Percentiles rank a stretch among this genome's conserved stretches.
These are phyloP conservation scores for Epichloe gansuensis DNA, from an alignment of 2,329 filamentous ascomycete species.

Conservation along the genomic window DNA sequence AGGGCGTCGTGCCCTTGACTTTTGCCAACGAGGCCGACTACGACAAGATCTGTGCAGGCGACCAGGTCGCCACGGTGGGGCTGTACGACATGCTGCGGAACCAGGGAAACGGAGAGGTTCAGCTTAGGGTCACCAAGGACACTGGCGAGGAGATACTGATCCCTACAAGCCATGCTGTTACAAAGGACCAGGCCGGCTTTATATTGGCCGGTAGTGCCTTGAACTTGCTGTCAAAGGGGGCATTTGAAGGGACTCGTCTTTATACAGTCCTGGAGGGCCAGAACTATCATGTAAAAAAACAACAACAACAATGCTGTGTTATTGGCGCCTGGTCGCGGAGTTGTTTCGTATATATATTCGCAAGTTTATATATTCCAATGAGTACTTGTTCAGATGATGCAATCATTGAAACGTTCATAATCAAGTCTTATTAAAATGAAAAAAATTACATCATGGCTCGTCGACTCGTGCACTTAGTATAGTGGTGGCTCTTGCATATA, in stretches of 20 bases:
- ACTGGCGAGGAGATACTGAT: conserved; percentile 56
- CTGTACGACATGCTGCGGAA: conserved; percentile 69
- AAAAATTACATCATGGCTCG: not conserved
- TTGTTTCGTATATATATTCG: too few species aligned
- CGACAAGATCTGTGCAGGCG: conserved; percentile 68
- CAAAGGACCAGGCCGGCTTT: conserved; percentile 80
- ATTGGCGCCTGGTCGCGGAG: too few species aligned
- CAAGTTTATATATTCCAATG: too few species aligned
- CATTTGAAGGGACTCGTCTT: conserved; percentile 7
- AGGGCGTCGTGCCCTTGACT: conserved; percentile 88
- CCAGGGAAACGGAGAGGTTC: conserved; percentile 67
- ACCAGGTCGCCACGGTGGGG: conserved; percentile 72
- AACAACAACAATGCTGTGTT: too few species aligned
- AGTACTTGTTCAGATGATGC: too few species aligned
- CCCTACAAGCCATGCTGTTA: conserved; percentile 77
- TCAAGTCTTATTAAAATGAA: too few species aligned
- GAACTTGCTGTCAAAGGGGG: conserved; percentile 66
- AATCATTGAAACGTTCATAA: too few species aligned
- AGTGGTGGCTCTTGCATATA: too few species aligned
- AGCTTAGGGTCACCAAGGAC: conserved; percentile 50
- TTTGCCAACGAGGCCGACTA: conserved; percentile 86
- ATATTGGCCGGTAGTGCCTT: conserved; percentile 88
- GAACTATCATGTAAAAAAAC: too few species aligned
- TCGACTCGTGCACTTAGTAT: not conserved
- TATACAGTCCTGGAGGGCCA: too few species aligned